Conservation (phyloP, 805 yeast species). For the Ascoidea rubescens region DNA sequence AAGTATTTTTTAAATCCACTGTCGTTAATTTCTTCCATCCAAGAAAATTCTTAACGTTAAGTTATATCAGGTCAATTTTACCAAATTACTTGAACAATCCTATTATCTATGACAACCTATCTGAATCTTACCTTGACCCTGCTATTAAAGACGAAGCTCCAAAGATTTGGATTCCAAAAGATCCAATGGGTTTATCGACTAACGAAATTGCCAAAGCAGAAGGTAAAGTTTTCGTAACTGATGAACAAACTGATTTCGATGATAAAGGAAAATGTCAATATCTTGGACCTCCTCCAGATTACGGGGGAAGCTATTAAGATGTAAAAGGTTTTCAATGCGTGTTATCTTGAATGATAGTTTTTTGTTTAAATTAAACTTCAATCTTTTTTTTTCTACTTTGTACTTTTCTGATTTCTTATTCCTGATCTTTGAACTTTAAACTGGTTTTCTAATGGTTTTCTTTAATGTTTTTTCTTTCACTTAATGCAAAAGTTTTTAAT, state of each 20-base stretch:
- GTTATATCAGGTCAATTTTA: slow-evolving; percentile 24
- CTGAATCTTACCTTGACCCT: slow-evolving; percentile 34
- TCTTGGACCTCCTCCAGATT: slow-evolving; percentile 60
- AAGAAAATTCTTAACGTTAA: slow-evolving; percentile 24
- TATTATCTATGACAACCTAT: slow-evolving; percentile 8
- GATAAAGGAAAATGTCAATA: slow-evolving; percentile 41
- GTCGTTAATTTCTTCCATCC: slow-evolving; percentile 29
- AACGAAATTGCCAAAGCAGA: slow-evolving; percentile 41
- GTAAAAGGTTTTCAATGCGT: slow-evolving; percentile 9
- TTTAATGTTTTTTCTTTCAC: no score
- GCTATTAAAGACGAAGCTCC: slow-evolving; percentile 43
- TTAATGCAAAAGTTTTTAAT: no score
- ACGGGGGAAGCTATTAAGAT: slow-evolving; percentile 35
- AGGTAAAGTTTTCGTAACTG: slow-evolving; percentile 40
- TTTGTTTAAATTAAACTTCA: no score
- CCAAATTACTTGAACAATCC: slow-evolving; percentile 20
- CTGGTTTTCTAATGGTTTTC: no score
- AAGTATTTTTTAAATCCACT: not conserved
- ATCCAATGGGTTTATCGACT: slow-evolving; percentile 51
- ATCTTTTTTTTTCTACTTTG: no score
- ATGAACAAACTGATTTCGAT: slow-evolving; percentile 41
- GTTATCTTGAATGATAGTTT: no score
- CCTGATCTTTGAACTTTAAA: no score
- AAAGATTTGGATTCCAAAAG: slow-evolving; percentile 58
- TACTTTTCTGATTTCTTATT: no score